Evolutionary conservation across 495 filamentous ascomycete genomes (phyloP), one percentile per base, ranked within the genome.

Genomic region (Podospora sp.): DNA sequence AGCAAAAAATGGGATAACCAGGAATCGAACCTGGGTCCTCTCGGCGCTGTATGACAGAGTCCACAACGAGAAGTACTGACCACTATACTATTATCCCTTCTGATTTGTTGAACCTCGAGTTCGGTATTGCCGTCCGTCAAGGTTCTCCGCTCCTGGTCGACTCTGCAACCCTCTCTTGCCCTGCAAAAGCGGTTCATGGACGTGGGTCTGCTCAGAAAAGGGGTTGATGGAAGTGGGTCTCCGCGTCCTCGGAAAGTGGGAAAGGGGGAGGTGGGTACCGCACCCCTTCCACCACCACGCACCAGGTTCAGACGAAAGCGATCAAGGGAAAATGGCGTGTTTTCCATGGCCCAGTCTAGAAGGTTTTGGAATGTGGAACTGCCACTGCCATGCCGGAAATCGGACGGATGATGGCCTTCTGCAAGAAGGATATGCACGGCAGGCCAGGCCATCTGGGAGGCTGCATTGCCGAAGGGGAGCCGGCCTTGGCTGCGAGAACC

Each of bases 21-120:
- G 40, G 40, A 46, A 46, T 46, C 40, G 40, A 46, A 46, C 40
- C 40, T 46, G 40, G 40, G 40, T 46, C 40, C 40, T 46, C 40
- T 46, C 40, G 40, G 40, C 4, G 40, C 12, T 46, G 40, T 46
- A 12, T 4, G 40, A 18, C 40, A 46, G 8, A 46, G 40, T 46
- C 40, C 40, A 46, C 40, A 46, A 46, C 40, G 40, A 46, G 40
- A 46, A 46, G 40, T 46, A 46, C 40, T 46, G 40, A 46, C 40
- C 40, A 46, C 40, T 46, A 46, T 46, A 46, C 40, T 46, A 46
- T 46, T 46, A 46, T 46, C 40, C 40, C 40, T 46, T 18, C 14
- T 4, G 14, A 6, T 12, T 46, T 46, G 40, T 46, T 46, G 40
- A 46, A 18, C 9, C 40, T 46, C 40, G 40, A 11, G 11, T 14